Evolutionary conservation across 441 rosid species (phyloP).

Genomic region (Flueggea neowawraea): DNA sequence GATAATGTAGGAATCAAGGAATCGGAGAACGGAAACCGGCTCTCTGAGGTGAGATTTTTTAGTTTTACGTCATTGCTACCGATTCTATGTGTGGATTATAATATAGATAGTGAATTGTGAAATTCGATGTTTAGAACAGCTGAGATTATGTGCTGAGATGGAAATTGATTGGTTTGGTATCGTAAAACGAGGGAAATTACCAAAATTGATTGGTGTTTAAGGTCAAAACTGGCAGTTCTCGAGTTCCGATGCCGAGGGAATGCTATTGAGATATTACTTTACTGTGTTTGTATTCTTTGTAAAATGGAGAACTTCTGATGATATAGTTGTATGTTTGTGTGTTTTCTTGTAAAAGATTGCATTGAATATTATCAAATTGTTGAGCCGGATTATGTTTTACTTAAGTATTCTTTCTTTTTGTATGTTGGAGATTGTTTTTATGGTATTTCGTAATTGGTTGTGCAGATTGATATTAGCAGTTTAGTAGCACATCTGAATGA

Average conservation of each 20-base stretch:
- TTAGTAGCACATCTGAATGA: constrained; percentile 84
- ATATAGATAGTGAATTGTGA: not conserved
- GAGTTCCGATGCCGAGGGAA: not conserved
- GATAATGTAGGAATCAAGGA: constrained; percentile 59
- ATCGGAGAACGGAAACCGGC: constrained; percentile 78
- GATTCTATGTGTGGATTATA: not conserved
- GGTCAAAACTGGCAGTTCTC: too few relatives aligned
- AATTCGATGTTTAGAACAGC: not conserved
- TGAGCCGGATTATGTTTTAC: too few relatives aligned
- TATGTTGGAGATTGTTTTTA: not conserved
- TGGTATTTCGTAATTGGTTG: constrained; percentile 7
- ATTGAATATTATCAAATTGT: too few relatives aligned
- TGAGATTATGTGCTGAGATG: too few relatives aligned
- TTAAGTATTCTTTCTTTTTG: too few relatives aligned
- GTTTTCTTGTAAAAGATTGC: not conserved
- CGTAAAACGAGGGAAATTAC: too few relatives aligned
- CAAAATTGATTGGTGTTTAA: too few relatives aligned
- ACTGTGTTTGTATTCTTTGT: not conserved
- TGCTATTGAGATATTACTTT: not conserved
- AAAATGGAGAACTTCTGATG: not conserved
- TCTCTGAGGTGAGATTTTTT: constrained; percentile 60
- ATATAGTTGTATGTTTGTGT: not conserved
- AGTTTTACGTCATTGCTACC: not conserved
- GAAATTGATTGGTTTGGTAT: too few relatives aligned
- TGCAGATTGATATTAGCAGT: constrained; percentile 85